Base-by-base conservation (phyloP, 306 rosid species). In the Medicago ruthenica region DNA sequence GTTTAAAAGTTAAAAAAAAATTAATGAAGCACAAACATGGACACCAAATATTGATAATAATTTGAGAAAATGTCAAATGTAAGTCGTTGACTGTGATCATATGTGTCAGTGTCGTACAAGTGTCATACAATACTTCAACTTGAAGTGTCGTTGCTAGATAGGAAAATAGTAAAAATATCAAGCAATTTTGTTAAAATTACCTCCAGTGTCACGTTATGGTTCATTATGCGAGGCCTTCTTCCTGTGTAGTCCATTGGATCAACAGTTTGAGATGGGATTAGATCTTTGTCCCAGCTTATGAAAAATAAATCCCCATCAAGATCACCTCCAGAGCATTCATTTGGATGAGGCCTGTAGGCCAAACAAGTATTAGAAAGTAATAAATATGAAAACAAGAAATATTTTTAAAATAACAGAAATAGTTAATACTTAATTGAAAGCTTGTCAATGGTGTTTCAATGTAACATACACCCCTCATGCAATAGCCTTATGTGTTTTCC, bases 271-370 rank as follows among this genome's bases (percentile, higher is more conserved):
- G 81, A 34, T 34, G 98, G 98, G 68, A 90, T 84, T 31, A 94
- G 84, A 85, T 64, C 84, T 65, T 69, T 48, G 57, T 92, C 98
- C 98, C 98, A 94, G 75, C 96, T 90, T 70, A 94, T 76, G 84
- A 92, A 94, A 84, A 68, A 94, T 73, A 87, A 86, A 83, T 94
- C 98, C 62, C 98, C 98, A 73, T 94, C 98, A 73, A 94, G 97
- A 82, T 94, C 98, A 34, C 96, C 98, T 4, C 98, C 98, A 9
- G 98, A 94, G 85, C 98, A 94, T 84, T 94, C 98, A 89, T 89
- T 94, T 36, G 97, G 92, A 83, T 94, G 98, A 71, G 98, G 98
- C 87, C 98, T 94, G 98, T 39, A 45, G 10, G 54, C 11, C 62
- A 63, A 58, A 47, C 54, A 72, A 69, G 36, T 76, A 22, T 51